Conservation (phyloP, 1,139 yeast genomes). For the Hanseniaspora sp. region DNA sequence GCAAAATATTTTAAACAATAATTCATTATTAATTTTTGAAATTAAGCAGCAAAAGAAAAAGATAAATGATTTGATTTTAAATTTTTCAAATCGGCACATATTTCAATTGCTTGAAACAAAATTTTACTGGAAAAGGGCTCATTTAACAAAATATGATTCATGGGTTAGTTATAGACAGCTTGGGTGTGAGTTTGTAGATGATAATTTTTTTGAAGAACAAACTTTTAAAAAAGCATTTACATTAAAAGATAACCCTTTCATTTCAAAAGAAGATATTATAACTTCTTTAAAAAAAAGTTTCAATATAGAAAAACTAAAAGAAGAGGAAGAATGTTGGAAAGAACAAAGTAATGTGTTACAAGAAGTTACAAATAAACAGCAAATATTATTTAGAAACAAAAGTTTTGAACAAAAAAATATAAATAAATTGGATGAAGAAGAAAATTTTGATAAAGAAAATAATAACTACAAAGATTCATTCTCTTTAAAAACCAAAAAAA, state of each 20-base stretch:
- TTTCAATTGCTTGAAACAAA: neutral
- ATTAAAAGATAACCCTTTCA: slow-evolving; percentile 1
- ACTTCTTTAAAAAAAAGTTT: too few relatives aligned
- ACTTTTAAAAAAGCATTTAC: neutral
- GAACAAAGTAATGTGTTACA: too few relatives aligned
- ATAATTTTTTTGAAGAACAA: too few relatives aligned
- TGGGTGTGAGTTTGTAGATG: too few relatives aligned
- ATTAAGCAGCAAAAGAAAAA: neutral
- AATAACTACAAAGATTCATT: too few relatives aligned
- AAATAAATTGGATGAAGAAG: too few relatives aligned
- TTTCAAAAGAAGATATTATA: neutral
- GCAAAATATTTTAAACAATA: neutral
- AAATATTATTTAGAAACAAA: too few relatives aligned
- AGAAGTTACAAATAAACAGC: too few relatives aligned
- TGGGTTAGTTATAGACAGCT: neutral
- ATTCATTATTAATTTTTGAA: neutral
- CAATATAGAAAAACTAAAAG: neutral
- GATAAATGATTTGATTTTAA: neutral
- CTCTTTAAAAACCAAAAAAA: neutral
- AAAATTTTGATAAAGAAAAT: too few relatives aligned
- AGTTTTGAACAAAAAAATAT: too few relatives aligned
- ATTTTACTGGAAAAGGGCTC: slow-evolving; percentile 10
- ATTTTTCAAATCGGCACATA: neutral
- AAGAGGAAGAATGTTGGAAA: neutral
- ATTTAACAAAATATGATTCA: neutral